Evolutionary conservation across 768 basidiomycete genomes (phyloP).

Genomic region (Phylloporus scabripes): DNA sequence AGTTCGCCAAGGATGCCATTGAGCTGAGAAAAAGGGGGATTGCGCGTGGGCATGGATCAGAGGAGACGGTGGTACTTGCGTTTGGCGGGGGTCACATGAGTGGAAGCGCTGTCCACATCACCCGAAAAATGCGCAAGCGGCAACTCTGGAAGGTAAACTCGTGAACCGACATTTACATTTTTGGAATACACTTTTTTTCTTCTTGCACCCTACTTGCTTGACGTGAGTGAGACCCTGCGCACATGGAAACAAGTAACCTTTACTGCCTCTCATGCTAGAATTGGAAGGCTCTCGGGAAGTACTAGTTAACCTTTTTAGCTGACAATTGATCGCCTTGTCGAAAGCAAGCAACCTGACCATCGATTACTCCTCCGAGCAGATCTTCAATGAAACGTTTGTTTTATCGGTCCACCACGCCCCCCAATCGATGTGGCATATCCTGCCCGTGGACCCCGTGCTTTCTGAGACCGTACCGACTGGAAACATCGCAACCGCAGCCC

Average conservation of each 20-base stretch:
- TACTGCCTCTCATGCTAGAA: constrained; percentile 11
- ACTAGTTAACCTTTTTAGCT: constrained; percentile 27
- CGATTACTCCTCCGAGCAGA: constrained; percentile 10
- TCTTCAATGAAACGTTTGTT: constrained; percentile 9
- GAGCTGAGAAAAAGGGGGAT: constrained; percentile 76
- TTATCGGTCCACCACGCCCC: constrained; percentile 34
- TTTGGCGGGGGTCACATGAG: constrained; percentile 69
- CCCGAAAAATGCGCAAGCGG: constrained; percentile 79
- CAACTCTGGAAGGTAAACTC: constrained; percentile 81
- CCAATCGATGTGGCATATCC: constrained; percentile 40
- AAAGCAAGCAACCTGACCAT: constrained; percentile 9
- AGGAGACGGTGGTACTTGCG: constrained; percentile 89
- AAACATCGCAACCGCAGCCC: constrained; percentile 2
- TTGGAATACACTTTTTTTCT: constrained; percentile 23
- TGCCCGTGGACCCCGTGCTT: constrained; percentile 48
- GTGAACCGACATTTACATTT: constrained; percentile 38
- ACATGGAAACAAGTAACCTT: background rate
- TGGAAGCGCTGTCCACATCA: constrained; percentile 78
- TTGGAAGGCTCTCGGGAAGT: constrained; percentile 19
- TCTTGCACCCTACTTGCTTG: constrained; percentile 20
- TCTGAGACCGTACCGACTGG: constrained; percentile 36
- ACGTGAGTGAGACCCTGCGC: constrained; percentile 1
- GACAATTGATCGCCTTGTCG: constrained; percentile 19
- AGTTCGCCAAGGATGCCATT: constrained; percentile 88
- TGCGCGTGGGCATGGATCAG: constrained; percentile 62